Evolutionary conservation across 805 yeast species (phyloP).

Genomic region (Starmerella kuoi): DNA sequence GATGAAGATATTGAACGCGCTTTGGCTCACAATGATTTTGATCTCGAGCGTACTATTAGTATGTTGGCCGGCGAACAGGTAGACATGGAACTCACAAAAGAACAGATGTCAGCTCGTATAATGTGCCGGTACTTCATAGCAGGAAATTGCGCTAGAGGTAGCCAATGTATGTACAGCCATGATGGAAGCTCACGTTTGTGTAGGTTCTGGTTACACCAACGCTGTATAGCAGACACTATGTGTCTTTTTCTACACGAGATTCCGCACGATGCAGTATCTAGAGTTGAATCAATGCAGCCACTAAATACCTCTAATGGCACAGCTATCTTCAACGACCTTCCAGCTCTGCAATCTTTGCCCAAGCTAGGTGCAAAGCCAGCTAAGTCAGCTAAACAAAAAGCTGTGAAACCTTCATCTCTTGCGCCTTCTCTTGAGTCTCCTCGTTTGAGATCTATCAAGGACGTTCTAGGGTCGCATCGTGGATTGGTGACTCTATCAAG

Average conservation of each 20-base stretch:
- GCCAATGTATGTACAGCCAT: constrained; percentile 38
- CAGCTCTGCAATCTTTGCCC: constrained; percentile 12
- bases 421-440: neutral
- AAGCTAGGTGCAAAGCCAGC: constrained; percentile 11
- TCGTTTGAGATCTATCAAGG: constrained; percentile 4
- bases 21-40: constrained; percentile 31
- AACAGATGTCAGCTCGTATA: constrained; percentile 24
- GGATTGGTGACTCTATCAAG: constrained; percentile 8
- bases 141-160: constrained; percentile 34
- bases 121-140: constrained; percentile 34
- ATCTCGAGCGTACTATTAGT: constrained; percentile 25
- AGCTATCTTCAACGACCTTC: neutral
- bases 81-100: constrained; percentile 11
- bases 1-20: constrained; percentile 31
- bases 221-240: constrained; percentile 34
- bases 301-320: neutral
- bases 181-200: constrained; percentile 35
- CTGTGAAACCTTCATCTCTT: neutral
- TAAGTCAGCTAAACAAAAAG: neutral
- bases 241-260: constrained; percentile 35
- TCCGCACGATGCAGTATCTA: constrained; percentile 21
- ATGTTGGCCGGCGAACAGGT: constrained; percentile 17
- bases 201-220: constrained; percentile 37
- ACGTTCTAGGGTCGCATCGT: constrained; percentile 3
- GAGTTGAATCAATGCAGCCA: neutral